A percentile compares a stretch with the other conserved stretches of the same genome.
Evolutionary conservation across 345 rosid species (phyloP).

Genomic region (Salix udensis): DNA sequence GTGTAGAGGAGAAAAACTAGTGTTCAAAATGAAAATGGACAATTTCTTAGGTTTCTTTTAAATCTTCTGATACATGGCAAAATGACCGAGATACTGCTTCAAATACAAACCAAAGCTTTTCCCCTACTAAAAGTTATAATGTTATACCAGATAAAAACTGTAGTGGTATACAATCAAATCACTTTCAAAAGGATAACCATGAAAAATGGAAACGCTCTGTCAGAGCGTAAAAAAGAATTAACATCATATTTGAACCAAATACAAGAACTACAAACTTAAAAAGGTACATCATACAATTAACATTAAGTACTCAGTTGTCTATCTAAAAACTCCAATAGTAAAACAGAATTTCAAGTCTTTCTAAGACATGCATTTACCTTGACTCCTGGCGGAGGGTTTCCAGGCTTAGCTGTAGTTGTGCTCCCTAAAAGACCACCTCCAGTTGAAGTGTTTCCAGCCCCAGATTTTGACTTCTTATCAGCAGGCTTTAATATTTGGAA

Average conservation of each 20-base stretch:
- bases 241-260: neutral
- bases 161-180: neutral
- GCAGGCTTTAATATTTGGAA: constrained; percentile 81
- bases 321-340: neutral
- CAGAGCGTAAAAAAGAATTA: neutral
- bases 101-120: neutral
- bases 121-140: neutral
- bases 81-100: neutral
- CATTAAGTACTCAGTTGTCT: neutral
- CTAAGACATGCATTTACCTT: constrained; percentile 38
- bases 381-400: constrained; percentile 46
- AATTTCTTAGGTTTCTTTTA: too few species aligned
- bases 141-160: neutral
- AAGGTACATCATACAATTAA: neutral
- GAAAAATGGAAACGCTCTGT: neutral
- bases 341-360: neutral
- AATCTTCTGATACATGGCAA: neutral
- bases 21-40: neutral
- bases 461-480: constrained; percentile 24
- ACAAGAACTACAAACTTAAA: neutral
- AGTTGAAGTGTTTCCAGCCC: constrained; percentile 43
- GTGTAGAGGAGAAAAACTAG: neutral
- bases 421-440: constrained; percentile 45
- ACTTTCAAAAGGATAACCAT: neutral
- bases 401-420: constrained; percentile 39